Base-by-base conservation (phyloP, 352 stramenopile genomes). In the Lagenidium sp. region DNA sequence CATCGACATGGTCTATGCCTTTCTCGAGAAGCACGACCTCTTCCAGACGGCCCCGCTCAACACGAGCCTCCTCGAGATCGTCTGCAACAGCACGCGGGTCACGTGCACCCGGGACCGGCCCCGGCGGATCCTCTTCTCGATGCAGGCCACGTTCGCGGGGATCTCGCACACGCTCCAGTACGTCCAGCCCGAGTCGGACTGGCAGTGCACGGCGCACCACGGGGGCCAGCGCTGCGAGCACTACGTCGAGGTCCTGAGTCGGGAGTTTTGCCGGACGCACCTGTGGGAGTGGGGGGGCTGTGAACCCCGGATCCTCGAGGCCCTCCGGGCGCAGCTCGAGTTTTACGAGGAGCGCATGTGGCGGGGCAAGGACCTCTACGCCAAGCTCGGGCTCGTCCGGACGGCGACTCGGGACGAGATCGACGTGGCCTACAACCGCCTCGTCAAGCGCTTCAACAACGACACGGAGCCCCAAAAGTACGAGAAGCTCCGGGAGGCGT, bases 361-460 rank as follows among this genome's bases (percentile, higher is more conserved):
- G 79, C 67, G 65, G 19, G 71, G 68, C 26, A 91, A 91, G 47
- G 69, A 87, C 36, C 46, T 79, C 45, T 91, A 91, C 46, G 79
- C 79, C 23, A 88, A 88, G 53, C 68, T 91, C 11, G 76, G 79
- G 20, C 60, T 91, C 22, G 71, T 88, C 36, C 83, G 78, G 25
- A 79, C 59, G 12, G 79, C 79, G 15, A 68, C 57, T 10, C 64
- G 60, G 7, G 75, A 85, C 26, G 70, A 91, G 46, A 91, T 91
- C 39, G 75, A 91, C 46, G 60, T 66, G 11, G 75, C 78, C 1
- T 91, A 91, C 61, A 87, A 91, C 49, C 71, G 55, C 0, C 65
- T 86, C 24, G 75, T 91, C 15, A 87, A 86, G 55, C 70, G 79
- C 13, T 91, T 84, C 53, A 91, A 91, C 55, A 91, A 91, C 41